Percentiles rank a stretch among this genome's conserved stretches.
phyloP scores from a whole-genome alignment of 768 basidiomycete species.

The Tulasnella calospora region DNA sequence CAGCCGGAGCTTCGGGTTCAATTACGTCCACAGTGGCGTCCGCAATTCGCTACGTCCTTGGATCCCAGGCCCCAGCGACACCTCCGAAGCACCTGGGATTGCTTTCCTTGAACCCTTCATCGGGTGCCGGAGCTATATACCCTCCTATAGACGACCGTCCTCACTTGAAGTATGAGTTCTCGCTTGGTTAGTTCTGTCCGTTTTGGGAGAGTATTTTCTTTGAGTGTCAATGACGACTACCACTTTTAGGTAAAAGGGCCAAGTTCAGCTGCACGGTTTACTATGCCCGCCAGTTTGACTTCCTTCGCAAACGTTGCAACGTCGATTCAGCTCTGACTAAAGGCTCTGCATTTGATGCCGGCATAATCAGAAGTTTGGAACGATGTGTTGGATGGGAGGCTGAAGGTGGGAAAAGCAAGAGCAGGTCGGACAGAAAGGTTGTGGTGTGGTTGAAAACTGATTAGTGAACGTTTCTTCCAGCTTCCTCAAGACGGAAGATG shows the following conservation, averaged over 20 bases:
- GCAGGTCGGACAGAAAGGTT: constrained; percentile 16
- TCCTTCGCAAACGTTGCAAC: constrained; percentile 59
- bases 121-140: constrained; percentile 20
- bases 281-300: constrained; percentile 76
- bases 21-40: constrained; percentile 34
- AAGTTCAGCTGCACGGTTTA: constrained; percentile 79
- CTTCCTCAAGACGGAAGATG: constrained; percentile 78
- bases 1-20: not conserved
- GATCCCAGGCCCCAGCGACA: constrained; percentile 36
- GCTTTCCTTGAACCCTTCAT: constrained; percentile 34
- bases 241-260: constrained; percentile 42
- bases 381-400: constrained; percentile 64
- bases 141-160: constrained; percentile 60
- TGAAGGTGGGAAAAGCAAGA: constrained; percentile 66
- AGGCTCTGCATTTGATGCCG: constrained; percentile 34
- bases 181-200: constrained; percentile 47
- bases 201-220: not conserved
- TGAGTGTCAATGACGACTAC: not conserved
- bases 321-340: constrained; percentile 44
- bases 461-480: constrained; percentile 40
- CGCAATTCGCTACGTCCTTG: constrained; percentile 58
- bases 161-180: constrained; percentile 80
- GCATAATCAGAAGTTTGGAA: constrained; percentile 57
- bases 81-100: constrained; percentile 45
- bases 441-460: constrained; percentile 6